Evolutionary conservation across 1,284 basidiomycete genomes (phyloP), one percentile per base, ranked within the genome.

Genomic region (Boletus semigastroideus): DNA sequence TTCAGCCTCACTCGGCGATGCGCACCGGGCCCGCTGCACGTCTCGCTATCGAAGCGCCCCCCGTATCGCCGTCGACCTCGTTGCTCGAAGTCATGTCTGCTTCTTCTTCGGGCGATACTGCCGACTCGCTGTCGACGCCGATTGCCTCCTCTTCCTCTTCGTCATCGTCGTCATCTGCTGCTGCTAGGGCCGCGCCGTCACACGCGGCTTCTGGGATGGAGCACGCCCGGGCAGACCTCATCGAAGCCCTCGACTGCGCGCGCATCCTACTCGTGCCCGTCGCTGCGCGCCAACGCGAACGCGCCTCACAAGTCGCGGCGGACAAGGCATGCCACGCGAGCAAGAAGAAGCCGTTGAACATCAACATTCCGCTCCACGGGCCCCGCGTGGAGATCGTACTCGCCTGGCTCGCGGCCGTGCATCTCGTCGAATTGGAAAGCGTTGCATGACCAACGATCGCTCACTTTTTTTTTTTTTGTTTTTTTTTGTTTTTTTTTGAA

Each of bases 291-390:
- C 83, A 87, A 63, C 70, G 72, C 40, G 78, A 79, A 63, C 76
- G 78, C 49, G 76, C 74, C 5, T 79, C 79, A 55, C 76, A 75
- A 64, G 69, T 69, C 3, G 75, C 73, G 2, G 70, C 73, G 41
- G 82, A 82, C 48, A 83, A 77, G 62, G 72, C 67, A 5, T 61
- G 68, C 34, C 72, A 66, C 12, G 68, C 62, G 52, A 74, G 60
- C 55, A 70, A 76, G 70, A 83, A 82, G 74, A 85, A 83, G 67
- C 69, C 78, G 25, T 57, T 79, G 52, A 78, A 84, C 41, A 85
- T 91, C 67, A 90, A 84, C 63, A 90, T 92, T 49, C 87, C 90
- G 11, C 71, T 92, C 56, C 87, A 90, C 69, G 90, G 89, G 0
- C 88, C 90, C 37, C 78, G 89, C 7, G 89, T 92, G 42, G 90